Evolutionary conservation across 2,329 filamentous ascomycete species (phyloP).

Genomic region (Aspergillus neotritici): DNA sequence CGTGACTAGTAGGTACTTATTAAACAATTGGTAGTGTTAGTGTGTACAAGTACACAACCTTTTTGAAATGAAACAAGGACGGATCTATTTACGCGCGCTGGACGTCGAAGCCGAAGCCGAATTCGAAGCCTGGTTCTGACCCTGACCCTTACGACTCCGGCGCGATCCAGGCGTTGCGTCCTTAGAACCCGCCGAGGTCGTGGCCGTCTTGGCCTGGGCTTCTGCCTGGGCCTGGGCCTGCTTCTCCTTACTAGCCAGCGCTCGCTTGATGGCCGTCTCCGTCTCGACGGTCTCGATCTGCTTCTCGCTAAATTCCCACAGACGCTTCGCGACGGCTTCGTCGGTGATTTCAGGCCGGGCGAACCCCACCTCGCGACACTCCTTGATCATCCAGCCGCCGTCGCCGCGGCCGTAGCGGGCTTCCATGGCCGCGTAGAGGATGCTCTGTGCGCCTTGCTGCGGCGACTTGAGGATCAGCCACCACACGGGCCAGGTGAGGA

Average conservation of each 20-base stretch:
- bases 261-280: slow-evolving; percentile 61
- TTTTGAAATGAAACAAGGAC: too few relatives aligned
- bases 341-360: slow-evolving; percentile 69
- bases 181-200: too few relatives aligned
- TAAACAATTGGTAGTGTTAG: too few relatives aligned
- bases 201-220: slow-evolving; percentile 2
- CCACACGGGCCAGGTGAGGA: slow-evolving; percentile 70
- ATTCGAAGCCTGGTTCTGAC: too few relatives aligned
- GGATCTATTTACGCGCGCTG: too few relatives aligned
- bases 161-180: too few relatives aligned
- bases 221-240: slow-evolving; percentile 25
- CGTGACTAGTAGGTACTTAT: too few relatives aligned
- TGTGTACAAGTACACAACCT: too few relatives aligned
- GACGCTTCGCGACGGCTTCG: slow-evolving; percentile 70
- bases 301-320: slow-evolving; percentile 86
- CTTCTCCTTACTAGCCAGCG: slow-evolving; percentile 51
- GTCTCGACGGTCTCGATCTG: slow-evolving; percentile 79
- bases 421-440: slow-evolving; percentile 83
- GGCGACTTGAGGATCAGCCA: slow-evolving; percentile 88
- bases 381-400: slow-evolving; percentile 75
- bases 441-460: slow-evolving; percentile 75
- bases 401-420: slow-evolving; percentile 57
- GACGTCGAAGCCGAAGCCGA: too few relatives aligned
- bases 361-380: slow-evolving; percentile 72
- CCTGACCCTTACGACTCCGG: too few relatives aligned